These are phyloP conservation scores for Phytophthora nicotianae DNA, from an alignment of 352 stramenopile genomes.

Conservation along the genomic window DNA sequence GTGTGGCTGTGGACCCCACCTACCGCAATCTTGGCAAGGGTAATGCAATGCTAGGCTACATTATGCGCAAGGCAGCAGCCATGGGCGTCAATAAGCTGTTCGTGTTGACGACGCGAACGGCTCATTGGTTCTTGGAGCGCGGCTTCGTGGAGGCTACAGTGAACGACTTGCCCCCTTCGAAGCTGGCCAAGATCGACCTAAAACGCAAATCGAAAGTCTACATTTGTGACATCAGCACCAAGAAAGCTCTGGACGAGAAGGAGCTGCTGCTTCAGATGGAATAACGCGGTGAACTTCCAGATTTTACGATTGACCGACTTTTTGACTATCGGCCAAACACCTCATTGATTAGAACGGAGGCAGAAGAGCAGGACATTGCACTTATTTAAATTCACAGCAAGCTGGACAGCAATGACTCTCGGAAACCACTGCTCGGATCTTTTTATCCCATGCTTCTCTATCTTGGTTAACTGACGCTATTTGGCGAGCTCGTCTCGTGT, in stretches of 20 bases:
- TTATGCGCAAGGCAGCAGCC: constrained; percentile 86
- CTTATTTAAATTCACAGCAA: constrained; percentile 33
- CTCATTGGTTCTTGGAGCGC: constrained; percentile 98
- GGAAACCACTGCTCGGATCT: constrained; percentile 18
- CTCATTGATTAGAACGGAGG: constrained; percentile 29
- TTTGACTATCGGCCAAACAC: constrained; percentile 32
- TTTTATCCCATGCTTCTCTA: constrained; percentile 13
- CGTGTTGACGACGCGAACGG: constrained; percentile 97
- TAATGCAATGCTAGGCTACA: constrained; percentile 91
- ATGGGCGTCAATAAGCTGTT: constrained; percentile 94
- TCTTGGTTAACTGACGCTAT: constrained; percentile 14
- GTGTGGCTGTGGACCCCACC: constrained; percentile 86
- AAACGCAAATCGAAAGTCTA: constrained; percentile 90
- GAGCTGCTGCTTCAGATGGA: constrained; percentile 79
- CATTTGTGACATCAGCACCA: constrained; percentile 89
- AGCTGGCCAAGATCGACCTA: constrained; percentile 77
- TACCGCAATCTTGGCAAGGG: constrained; percentile 89
- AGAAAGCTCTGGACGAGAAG: constrained; percentile 83
- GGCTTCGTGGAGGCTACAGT: constrained; percentile 93
- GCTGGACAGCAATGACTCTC: constrained; percentile 23
- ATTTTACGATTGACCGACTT: constrained; percentile 32
- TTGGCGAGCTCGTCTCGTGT: constrained; percentile 40
- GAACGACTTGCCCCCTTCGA: constrained; percentile 84
- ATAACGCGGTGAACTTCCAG: constrained; percentile 21
- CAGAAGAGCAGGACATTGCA: constrained; percentile 18